Percentiles rank a stretch among this genome's conserved stretches.
phyloP scores from a whole-genome alignment of 495 filamentous ascomycete genomes.

The Aspergillus ellipticus region DNA sequence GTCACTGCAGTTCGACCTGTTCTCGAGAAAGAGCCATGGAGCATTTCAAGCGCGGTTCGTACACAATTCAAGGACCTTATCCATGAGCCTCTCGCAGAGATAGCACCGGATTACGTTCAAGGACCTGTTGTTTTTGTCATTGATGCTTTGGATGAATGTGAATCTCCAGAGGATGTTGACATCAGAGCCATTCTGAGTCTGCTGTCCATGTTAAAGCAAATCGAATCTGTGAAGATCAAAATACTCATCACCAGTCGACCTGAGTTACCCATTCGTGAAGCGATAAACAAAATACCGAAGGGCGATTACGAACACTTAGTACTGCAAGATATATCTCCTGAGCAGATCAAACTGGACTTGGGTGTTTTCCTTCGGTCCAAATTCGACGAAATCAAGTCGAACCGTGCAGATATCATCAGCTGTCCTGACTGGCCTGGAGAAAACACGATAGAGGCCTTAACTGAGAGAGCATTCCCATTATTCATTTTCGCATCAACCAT shows the following conservation, averaged over 20 bases:
- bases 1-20: conserved; percentile 24
- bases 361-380: conserved; percentile 22
- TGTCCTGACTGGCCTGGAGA: conserved; percentile 41
- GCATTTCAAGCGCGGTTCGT: conserved; percentile 28
- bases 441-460: too few species aligned
- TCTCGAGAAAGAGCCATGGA: conserved; percentile 34
- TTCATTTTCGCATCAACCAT: conserved; percentile 21
- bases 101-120: too few species aligned
- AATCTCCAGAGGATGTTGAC: conserved; percentile 43
- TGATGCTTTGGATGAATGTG: conserved; percentile 54
- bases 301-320: conserved; percentile 19
- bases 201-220: conserved; percentile 19
- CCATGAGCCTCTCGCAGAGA: conserved; percentile 31
- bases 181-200: conserved; percentile 35
- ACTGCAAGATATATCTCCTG: conserved; percentile 27
- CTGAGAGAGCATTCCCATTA: conserved; percentile 19
- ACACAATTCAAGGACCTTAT: conserved; percentile 51
- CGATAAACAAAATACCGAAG: conserved; percentile 22
- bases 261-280: conserved; percentile 39
- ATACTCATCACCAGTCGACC: conserved; percentile 44
- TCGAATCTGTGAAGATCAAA: conserved; percentile 14
- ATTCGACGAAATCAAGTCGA: conserved; percentile 12
- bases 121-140: conserved; percentile 40
- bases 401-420: conserved; percentile 13
- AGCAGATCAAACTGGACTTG: conserved; percentile 28